Base-by-base conservation (phyloP, 495 filamentous ascomycete genomes). In the Durotheca rogersii region DNA sequence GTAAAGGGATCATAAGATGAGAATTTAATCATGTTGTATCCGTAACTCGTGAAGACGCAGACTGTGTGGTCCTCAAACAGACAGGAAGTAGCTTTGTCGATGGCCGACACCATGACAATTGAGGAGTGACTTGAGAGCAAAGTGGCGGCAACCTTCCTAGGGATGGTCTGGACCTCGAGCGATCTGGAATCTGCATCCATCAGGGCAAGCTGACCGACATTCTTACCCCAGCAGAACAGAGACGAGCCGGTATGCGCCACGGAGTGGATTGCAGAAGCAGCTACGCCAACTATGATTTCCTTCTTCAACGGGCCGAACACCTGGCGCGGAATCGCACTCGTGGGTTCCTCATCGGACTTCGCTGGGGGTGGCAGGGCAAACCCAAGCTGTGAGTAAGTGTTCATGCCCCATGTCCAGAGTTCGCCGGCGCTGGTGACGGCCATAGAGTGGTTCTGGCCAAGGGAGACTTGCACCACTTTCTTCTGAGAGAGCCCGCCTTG, bases 161-260 rank as follows among this genome's bases (percentile, higher is more conserved):
- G 94, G 1, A 79, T 86, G 9, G 76, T 76, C 65, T 98, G 93
- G 12, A 81, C 71, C 48, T 91, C 87, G 11, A 96, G 81, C 0
- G 90, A 95, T 14, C 89, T 83, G 30, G 94, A 90, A 67, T 97
- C 92, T 9, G 93, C 91, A 64, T 96, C 94, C 61, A 96, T 86
- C 33, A 98, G 73, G 3, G 93, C 94, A 36, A 98, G 79, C 58
- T 98, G 93, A 16, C 93, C 93, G 55, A 94, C 82, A 56, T 97
- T 98, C 67, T 93, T 95, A 14, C 93, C 93, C 75, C 94, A 98
- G 3, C 89, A 95, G 63, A 87, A 98, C 4, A 98, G 72, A 16
- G 90, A 89, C 2, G 82, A 78, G 1, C 75, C 73, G 3, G 88
- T 96, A 59, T 93, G 87, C 3, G 88, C 89, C 6, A 93, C 90